Conservation (phyloP, 495 filamentous ascomycete genomes). For the Daldinia caldariorum region DNA sequence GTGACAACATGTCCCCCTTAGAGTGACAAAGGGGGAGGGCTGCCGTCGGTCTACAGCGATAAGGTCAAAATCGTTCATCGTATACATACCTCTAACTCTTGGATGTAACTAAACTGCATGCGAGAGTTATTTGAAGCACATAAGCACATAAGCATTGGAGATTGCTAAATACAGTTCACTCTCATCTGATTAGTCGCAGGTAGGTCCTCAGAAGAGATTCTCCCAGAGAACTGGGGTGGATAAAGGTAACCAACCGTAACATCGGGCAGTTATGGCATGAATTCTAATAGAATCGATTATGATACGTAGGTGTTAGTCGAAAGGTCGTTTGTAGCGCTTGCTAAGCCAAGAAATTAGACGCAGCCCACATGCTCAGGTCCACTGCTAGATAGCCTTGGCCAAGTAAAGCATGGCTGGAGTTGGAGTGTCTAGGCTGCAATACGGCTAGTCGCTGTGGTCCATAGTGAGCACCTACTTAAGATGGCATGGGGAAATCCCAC, state of each 20-base stretch:
- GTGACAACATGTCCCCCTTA: conserved; percentile 1
- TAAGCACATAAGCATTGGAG: conserved; percentile 1
- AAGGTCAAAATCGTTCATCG: conserved; percentile 1
- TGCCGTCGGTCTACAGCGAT: conserved; percentile 4
- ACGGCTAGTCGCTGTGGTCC: background rate
- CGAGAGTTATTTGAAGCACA: conserved; percentile 12
- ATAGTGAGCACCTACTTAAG: background rate
- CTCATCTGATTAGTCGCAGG: background rate
- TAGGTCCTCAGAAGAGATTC: background rate
- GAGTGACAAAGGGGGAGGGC: background rate
- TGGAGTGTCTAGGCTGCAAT: background rate
- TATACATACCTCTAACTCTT: background rate
- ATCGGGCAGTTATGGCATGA: background rate
- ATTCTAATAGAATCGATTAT: conserved; percentile 4
- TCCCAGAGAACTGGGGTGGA: background rate
- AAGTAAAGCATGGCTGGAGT: background rate
- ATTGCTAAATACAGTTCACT: no score
- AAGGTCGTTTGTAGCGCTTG: background rate
- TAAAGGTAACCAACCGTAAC: background rate
- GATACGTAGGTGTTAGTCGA: conserved; percentile 4
- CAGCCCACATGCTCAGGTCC: background rate
- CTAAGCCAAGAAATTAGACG: conserved; percentile 8
- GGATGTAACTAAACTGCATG: conserved; percentile 2
- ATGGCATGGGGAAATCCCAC: background rate
- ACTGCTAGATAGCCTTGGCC: background rate